Base-by-base conservation (phyloP, 441 rosid species). In the Croton laevigatus region DNA sequence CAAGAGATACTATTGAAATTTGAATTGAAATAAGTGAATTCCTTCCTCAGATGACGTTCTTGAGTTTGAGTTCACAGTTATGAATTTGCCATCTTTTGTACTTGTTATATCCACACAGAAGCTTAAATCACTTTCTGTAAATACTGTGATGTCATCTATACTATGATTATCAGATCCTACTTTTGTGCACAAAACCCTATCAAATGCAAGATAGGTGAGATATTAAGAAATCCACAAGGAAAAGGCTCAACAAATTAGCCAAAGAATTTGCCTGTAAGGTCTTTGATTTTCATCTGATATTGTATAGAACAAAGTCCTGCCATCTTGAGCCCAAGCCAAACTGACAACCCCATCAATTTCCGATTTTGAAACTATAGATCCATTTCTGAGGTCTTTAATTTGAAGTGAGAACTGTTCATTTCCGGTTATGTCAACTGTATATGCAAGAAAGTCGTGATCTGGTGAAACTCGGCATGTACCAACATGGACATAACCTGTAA, bases 1-100 rank as follows among this genome's bases (percentile, higher is more conserved):
- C 55, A 53, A 52, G 32, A 65, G 60, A 49, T 55, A 11, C 14
- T 22, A 19, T 62, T 20, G 60, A 61, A 73, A 22, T 19, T 46
- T 59, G 70, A 79, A 72, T 73, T 61, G 66, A 69, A 74, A 80
- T 36, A 79, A 78, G 73, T 77, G 68, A 77, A 80, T 83, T 76
- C 91, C 85, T 89, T 91, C 97, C 98, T 91, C 95, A 5, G 98
- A 94, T 74, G 97, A 94, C 71, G 93, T 86, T 85, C 98, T 90
- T 66, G 97, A 88, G 77, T 91, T 91, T 44, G 98, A 94, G 84
- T 94, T 94, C 81, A 94, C 87, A 66, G 98, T 89, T 45, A 91
- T 88, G 76, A 91, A 91, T 87, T 90, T 90, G 83, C 95, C 98
- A 76, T 91, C 97, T 88, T 94, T 94, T 14, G 97, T 94, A 70